These are phyloP conservation scores for Paramecium sonneborni DNA, from an alignment of 73 alveolate genomes.

Conservation along the genomic window DNA sequence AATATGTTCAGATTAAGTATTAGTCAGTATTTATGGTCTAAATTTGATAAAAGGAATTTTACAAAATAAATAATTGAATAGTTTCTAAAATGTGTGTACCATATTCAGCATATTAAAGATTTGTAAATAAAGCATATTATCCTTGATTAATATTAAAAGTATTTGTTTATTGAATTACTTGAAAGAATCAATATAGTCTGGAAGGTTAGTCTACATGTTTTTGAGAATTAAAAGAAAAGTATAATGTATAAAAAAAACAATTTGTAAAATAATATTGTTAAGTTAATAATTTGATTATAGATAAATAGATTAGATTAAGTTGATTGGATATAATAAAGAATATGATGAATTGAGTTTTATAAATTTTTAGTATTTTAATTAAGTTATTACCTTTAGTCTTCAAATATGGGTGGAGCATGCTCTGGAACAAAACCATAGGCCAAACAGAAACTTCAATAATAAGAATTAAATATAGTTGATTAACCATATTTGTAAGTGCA, in stretches of 20 bases:
- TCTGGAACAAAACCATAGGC: slow-evolving; percentile 8
- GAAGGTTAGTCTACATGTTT: neutral
- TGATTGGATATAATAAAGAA: neutral
- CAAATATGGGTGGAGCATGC: slow-evolving; percentile 43
- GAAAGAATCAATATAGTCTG: neutral
- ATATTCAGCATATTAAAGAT: neutral
- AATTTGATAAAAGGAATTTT: neutral
- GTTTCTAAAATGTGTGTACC: neutral
- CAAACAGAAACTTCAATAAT: neutral
- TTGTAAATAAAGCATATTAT: neutral
- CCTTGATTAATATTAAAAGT: neutral
- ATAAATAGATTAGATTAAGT: neutral
- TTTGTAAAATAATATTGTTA: neutral
- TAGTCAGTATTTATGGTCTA: neutral
- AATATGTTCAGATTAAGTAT: neutral
- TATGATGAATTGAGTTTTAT: neutral
- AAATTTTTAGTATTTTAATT: neutral
- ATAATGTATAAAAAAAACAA: neutral
- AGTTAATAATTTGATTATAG: neutral
- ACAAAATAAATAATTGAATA: neutral
- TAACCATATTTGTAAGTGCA: slow-evolving; percentile 29
- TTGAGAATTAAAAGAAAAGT: neutral
- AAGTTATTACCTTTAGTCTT: neutral
- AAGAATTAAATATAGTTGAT: slow-evolving; percentile 11
- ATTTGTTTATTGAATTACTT: neutral